Conservation (phyloP, 1,139 yeast species). For the Yamadazyma diospyri region DNA sequence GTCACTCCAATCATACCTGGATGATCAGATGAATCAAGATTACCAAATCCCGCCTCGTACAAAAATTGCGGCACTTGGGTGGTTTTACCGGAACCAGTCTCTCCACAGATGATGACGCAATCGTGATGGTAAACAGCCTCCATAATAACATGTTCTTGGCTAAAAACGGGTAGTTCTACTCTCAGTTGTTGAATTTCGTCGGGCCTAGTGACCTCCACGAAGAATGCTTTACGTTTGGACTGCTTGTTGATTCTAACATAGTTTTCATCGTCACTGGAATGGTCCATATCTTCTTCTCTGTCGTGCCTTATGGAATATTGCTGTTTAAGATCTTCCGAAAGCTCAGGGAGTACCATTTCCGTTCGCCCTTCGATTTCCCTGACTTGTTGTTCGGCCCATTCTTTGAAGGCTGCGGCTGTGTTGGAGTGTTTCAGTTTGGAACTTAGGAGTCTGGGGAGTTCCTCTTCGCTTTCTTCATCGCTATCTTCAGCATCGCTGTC, state of each 20-base stretch:
- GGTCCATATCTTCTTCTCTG: constrained; percentile 63
- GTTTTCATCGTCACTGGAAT: constrained; percentile 54
- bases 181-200: constrained; percentile 65
- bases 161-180: constrained; percentile 77
- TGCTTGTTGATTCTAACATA: constrained; percentile 53
- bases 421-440: constrained; percentile 42
- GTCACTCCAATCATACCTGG: constrained; percentile 96
- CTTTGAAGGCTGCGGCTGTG: constrained; percentile 47
- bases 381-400: constrained; percentile 59
- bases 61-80: constrained; percentile 77
- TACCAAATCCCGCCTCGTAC: constrained; percentile 86
- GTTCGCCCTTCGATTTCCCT: constrained; percentile 59
- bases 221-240: constrained; percentile 60
- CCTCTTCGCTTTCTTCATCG: constrained; percentile 19
- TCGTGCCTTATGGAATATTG: constrained; percentile 38
- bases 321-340: constrained; percentile 48
- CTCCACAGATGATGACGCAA: constrained; percentile 89
- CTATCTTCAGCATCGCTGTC: constrained; percentile 18
- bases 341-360: constrained; percentile 45
- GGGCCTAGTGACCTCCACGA: constrained; percentile 62
- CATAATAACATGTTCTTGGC: constrained; percentile 91
- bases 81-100: constrained; percentile 82
- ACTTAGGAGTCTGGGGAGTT: constrained; percentile 31
- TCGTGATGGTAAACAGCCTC: constrained; percentile 94
- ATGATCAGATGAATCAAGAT: constrained; percentile 49